Evolutionary conservation across 2,329 filamentous ascomycete species (phyloP).

Genomic region (Zymoseptoria pseudotritici): DNA sequence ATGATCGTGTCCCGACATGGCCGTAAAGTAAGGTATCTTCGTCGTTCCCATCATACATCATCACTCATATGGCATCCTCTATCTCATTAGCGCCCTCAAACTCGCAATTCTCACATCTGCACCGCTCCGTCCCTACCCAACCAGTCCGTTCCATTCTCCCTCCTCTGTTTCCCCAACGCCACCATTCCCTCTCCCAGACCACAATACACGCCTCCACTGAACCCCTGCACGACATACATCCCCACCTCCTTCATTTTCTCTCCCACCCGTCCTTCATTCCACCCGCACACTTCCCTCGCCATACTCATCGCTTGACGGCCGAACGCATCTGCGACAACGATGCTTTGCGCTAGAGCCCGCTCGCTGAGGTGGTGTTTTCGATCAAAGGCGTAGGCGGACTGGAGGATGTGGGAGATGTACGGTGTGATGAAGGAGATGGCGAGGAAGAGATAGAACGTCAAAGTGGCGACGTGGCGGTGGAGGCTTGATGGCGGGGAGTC

Average conservation of each 20-base stretch:
- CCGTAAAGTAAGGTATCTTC: constrained; percentile 12
- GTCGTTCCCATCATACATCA: constrained; percentile 18
- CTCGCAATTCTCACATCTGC: constrained; percentile 8
- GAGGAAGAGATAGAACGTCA: constrained; percentile 40
- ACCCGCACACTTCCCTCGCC: constrained; percentile 49
- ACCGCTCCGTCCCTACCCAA: constrained; percentile 9
- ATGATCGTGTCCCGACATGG: constrained; percentile 11
- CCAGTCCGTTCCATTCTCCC: neutral
- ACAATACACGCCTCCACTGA: constrained; percentile 61
- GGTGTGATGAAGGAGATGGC: constrained; percentile 54
- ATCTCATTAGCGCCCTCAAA: constrained; percentile 22
- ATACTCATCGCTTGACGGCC: constrained; percentile 47
- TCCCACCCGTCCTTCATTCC: constrained; percentile 60
- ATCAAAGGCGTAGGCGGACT: constrained; percentile 54
- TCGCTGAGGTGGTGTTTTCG: constrained; percentile 59
- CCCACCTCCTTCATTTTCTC: constrained; percentile 49
- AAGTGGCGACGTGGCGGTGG: constrained; percentile 15
- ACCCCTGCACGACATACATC: constrained; percentile 55
- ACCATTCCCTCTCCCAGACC: constrained; percentile 50
- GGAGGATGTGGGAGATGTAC: constrained; percentile 50
- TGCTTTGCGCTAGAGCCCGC: constrained; percentile 45
- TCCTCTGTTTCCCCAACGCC: constrained; percentile 32
- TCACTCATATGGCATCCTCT: constrained; percentile 11
- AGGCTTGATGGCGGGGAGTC: constrained; percentile 12
- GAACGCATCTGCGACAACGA: constrained; percentile 48